Percentiles rank a stretch among this genome's conserved stretches.
Conservation (phyloP, 139 green algal species). For the Tetradesmus lagerheimii region DNA sequence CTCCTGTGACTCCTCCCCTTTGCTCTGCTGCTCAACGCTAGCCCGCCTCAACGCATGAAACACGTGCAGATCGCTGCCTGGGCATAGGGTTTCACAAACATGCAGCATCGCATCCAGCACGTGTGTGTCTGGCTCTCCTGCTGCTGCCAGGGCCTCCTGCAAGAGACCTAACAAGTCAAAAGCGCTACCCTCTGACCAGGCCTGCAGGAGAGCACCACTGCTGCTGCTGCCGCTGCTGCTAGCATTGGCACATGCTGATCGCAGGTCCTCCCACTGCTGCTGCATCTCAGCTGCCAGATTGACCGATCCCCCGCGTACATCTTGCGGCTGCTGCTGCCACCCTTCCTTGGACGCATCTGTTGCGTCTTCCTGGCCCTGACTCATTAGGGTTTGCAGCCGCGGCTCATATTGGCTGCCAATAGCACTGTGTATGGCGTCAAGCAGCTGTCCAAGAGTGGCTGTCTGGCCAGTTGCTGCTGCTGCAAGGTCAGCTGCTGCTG, state of each 20-base stretch:
- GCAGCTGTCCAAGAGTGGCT: neutral
- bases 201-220: too few species aligned
- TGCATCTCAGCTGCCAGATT: constrained; percentile 17
- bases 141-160: neutral
- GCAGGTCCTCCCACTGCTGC: constrained; percentile 2
- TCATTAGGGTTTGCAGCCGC: neutral
- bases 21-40: constrained; percentile 27
- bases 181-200: neutral
- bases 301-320: neutral
- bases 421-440: neutral
- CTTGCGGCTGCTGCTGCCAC: constrained; percentile 15
- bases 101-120: neutral
- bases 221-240: constrained; percentile 1
- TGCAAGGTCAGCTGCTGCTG: neutral
- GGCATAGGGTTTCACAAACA: neutral
- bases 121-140: neutral
- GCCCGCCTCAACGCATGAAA: constrained; percentile 14
- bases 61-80: constrained; percentile 34
- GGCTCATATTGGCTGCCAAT: constrained; percentile 24
- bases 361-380: neutral
- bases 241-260: neutral
- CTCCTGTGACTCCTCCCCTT: neutral
- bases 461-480: neutral
- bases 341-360: neutral
- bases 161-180: constrained; percentile 35